Conservation (phyloP, 495 filamentous ascomycete genomes). For the Recurvomyces mirabilis region DNA sequence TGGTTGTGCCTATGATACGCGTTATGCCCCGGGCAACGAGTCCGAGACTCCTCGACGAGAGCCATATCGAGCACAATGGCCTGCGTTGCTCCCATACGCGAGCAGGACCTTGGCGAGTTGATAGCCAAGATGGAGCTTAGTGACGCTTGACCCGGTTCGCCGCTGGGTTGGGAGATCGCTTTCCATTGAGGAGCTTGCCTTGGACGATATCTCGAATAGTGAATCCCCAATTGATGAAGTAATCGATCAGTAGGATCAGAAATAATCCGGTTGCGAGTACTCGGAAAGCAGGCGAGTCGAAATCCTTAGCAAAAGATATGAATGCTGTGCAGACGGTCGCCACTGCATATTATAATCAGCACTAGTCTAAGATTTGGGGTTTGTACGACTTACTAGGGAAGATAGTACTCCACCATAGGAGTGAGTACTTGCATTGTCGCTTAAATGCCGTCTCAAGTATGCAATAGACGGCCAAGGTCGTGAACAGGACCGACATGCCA, state of each 20-base stretch:
- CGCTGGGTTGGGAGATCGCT: not conserved
- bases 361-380: not conserved
- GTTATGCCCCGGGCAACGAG: not conserved
- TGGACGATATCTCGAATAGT: conserved; percentile 6
- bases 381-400: not conserved
- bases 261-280: not conserved
- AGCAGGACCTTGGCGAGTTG: not conserved
- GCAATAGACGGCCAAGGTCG: not conserved
- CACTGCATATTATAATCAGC: not conserved
- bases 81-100: not conserved
- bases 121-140: not conserved
- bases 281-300: conserved; percentile 9
- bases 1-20: not conserved
- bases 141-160: conserved; percentile 1
- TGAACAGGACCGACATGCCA: not conserved
- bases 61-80: not conserved
- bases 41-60: not conserved
- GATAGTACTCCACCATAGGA: conserved; percentile 10
- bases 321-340: conserved; percentile 6
- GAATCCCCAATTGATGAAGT: conserved; percentile 11
- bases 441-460: conserved; percentile 1
- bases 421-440: conserved; percentile 4
- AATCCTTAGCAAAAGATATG: not conserved
- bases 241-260: conserved; percentile 6
- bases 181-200: conserved; percentile 7